Base-by-base conservation (phyloP, 148 eudicot species). In the Polygonum aviculare region DNA sequence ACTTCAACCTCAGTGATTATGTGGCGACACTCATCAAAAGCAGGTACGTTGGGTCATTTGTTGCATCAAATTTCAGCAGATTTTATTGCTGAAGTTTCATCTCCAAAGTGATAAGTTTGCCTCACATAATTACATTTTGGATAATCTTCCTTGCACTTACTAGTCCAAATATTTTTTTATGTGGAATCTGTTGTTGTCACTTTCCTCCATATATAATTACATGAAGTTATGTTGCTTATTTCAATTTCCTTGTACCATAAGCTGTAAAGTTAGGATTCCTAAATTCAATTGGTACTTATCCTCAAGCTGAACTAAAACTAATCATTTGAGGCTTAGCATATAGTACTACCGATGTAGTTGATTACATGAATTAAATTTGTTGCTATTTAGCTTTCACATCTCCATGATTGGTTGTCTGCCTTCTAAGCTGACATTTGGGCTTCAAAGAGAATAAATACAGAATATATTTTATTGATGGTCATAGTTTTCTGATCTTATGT, bases 1-100 rank as follows among this genome's bases (percentile, higher is more conserved):
- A 88, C 77, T 76, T 92, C 72, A 89, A 88, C 81, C 88, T 92
- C 26, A 88, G 82, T 81, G 90, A 89, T 78, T 94, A 88, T 81
- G 83, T 90, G 52, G 91, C 87, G 73, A 86, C 82, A 77, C 86
- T 85, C 77, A 86, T 94, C 52, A 80, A 81, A 84, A 80, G 71
- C 80, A 94, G 98, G 98, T 94, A 89, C 50, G 57, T 40, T 57
- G 47, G 44, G 16, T 47, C 7, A 31, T 36, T 55, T 55, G 69
- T 44, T 73, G 52, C 55, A 70, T n/a, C 36, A 22, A 7, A 50
- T 18, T 50, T 50, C n/a, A 50, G 54, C 47, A 8, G 11, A 57
- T 57, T n/a, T 57, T 57, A 10, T 57, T 8, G 54, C 26, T 45
- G 18, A 15, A 7, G 48, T 48, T n/a, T 73, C 57, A 16, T 22